These are phyloP conservation scores for Halophytophthora batemanensis DNA, from an alignment of 352 stramenopile species.

Conservation along the genomic window DNA sequence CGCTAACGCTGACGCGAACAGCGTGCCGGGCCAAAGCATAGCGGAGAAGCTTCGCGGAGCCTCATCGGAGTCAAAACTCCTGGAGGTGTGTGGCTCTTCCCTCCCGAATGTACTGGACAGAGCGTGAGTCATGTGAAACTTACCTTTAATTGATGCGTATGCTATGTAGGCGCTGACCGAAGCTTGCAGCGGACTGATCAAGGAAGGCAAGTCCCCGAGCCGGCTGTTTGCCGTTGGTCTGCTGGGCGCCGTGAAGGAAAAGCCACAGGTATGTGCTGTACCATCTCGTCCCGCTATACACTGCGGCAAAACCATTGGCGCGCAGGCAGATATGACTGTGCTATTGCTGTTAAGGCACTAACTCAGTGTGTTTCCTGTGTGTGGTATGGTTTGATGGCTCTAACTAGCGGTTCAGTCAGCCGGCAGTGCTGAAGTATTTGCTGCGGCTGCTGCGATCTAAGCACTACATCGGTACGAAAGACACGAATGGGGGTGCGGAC, in stretches of 20 bases:
- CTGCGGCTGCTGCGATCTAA: conserved; percentile 77
- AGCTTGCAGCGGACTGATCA: conserved; percentile 47
- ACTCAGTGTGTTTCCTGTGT: neutral
- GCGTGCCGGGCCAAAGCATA: conserved; percentile 52
- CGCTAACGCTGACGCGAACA: neutral
- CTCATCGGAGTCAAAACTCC: conserved; percentile 39
- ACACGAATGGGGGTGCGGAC: conserved; percentile 12
- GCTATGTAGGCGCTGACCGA: conserved; percentile 44
- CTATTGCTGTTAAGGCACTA: neutral
- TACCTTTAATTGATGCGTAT: conserved; percentile 1
- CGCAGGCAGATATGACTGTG: conserved; percentile 1
- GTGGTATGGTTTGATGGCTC: neutral
- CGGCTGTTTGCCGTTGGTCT: conserved; percentile 61
- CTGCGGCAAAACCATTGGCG: neutral
- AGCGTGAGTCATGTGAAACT: neutral
- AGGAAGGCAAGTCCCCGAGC: conserved; percentile 51
- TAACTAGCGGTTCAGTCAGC: conserved; percentile 46
- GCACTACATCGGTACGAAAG: conserved; percentile 61
- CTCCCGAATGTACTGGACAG: neutral
- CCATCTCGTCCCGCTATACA: too few relatives aligned
- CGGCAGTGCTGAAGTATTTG: conserved; percentile 72
- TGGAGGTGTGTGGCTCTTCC: conserved; percentile 30
- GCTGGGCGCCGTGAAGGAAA: conserved; percentile 55
- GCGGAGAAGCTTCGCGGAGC: conserved; percentile 37
- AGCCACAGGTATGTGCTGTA: conserved; percentile 29